phyloP scores from a whole-genome alignment of 169 alveolate species.

The Plasmodium cynomolgi region DNA sequence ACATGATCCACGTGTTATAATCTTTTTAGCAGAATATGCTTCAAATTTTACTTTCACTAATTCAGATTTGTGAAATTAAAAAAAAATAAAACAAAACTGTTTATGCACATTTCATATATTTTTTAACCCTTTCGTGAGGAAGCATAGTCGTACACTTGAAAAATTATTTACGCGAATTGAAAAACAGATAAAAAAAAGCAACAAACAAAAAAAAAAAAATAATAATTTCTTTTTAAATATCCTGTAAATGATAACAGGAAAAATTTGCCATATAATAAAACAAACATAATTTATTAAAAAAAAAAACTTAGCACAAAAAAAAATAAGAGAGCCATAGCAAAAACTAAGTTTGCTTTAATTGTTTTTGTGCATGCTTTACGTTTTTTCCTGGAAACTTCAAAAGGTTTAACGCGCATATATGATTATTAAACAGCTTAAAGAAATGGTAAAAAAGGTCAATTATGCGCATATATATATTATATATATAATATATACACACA shows the following conservation, averaged over 20 bases:
- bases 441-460: neutral
- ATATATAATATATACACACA: neutral
- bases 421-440: constrained; percentile 2
- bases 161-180: neutral
- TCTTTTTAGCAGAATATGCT: neutral
- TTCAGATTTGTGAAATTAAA: constrained; percentile 28
- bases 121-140: neutral
- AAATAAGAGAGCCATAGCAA: constrained; percentile 6
- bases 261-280: neutral
- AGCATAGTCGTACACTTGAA: neutral
- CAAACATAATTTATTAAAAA: neutral
- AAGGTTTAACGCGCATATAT: constrained; percentile 4
- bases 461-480: neutral
- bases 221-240: neutral
- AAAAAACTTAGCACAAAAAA: neutral
- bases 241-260: neutral
- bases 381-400: neutral
- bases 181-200: neutral
- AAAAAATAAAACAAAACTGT: neutral
- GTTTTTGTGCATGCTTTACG: constrained; percentile 2
- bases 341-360: constrained; percentile 1
- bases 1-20: neutral
- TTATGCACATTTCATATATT: neutral
- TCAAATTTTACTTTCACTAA: constrained; percentile 14
- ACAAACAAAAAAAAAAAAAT: neutral